Percentiles rank a stretch among this genome's conserved stretches.
Evolutionary conservation across 139 green algal genomes (phyloP).

Genomic region (Nannochloris sp.): DNA sequence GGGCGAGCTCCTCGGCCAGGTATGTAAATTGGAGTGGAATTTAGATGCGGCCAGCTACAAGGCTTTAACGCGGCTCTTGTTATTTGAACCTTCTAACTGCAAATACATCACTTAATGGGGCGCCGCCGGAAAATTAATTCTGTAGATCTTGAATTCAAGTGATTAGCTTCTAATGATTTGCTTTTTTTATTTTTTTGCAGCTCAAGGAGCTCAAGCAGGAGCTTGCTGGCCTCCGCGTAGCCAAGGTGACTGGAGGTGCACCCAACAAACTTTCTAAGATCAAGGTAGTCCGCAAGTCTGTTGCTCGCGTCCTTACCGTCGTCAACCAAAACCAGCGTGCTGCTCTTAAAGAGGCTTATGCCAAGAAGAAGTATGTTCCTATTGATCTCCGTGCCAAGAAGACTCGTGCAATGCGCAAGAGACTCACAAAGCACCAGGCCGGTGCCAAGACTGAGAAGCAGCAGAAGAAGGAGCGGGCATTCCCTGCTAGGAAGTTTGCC

Average conservation of each 20-base stretch:
- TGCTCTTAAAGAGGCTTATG: slow-evolving; percentile 68
- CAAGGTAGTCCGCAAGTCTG: slow-evolving; percentile 95
- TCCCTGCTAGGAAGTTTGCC: slow-evolving; percentile 89
- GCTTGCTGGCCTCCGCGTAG: slow-evolving; percentile 88
- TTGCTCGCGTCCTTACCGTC: slow-evolving; percentile 94
- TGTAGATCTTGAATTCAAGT: no score
- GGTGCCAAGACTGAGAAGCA: slow-evolving; percentile 69
- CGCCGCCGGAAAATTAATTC: no score
- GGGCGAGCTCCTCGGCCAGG: slow-evolving; percentile 77
- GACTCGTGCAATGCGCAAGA: slow-evolving; percentile 89
- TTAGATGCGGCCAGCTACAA: no score
- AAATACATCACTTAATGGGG: no score
- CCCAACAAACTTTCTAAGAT: slow-evolving; percentile 99
- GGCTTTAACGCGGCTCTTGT: no score
- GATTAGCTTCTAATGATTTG: no score
- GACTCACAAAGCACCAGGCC: slow-evolving; percentile 78
- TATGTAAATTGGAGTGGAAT: slow-evolving; percentile 21
- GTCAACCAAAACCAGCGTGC: slow-evolving; percentile 86
- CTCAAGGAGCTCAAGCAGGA: slow-evolving; percentile 97
- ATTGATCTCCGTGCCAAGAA: slow-evolving; percentile 95
- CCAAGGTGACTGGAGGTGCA: slow-evolving; percentile 98
- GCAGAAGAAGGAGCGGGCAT: slow-evolving; percentile 77
- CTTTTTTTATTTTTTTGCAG: slow-evolving; percentile 36
- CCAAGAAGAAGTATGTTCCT: slow-evolving; percentile 86
- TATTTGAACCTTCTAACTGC: no score